phyloP scores from a whole-genome alignment of 1,139 yeast genomes.

The Suhomyces coccinellae region DNA sequence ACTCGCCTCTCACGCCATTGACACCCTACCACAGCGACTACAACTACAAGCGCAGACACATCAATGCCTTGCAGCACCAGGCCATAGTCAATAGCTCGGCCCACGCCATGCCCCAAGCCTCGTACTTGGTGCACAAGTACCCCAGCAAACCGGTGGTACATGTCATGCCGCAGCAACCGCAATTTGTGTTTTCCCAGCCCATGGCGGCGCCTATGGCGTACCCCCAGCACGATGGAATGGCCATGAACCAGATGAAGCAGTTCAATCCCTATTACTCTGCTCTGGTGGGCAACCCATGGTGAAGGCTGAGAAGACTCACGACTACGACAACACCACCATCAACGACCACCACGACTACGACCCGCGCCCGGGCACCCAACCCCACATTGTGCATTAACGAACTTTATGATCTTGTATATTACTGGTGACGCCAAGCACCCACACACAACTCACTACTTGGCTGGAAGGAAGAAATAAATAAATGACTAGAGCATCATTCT shows the following conservation, averaged over 20 bases:
- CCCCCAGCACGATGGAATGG: constrained; percentile 6
- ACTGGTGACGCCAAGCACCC: constrained; percentile 9
- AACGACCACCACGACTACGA: not conserved
- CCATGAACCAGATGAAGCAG: not conserved
- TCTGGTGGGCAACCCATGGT: not conserved
- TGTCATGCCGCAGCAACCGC: constrained; percentile 10
- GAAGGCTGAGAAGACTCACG: not conserved
- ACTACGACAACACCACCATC: not conserved
- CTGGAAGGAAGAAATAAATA: constrained; percentile 4
- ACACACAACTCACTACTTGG: constrained; percentile 4
- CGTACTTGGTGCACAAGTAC: constrained; percentile 3
- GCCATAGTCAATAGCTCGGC: constrained; percentile 7
- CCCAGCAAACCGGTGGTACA: constrained; percentile 3
- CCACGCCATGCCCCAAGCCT: not conserved
- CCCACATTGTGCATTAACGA: not conserved
- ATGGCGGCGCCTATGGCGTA: not conserved
- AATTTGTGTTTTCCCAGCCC: constrained; percentile 6
- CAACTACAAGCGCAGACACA: constrained; percentile 15
- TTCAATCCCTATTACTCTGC: constrained; percentile 3
- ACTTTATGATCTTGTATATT: constrained; percentile 2
- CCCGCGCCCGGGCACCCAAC: too few species aligned
- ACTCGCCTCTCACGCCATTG: constrained; percentile 18
- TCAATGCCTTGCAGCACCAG: constrained; percentile 10
- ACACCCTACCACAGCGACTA: constrained; percentile 17
- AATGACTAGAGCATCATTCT: not conserved